Percentiles rank a stretch among this genome's conserved stretches.
Conservation (phyloP, 257 asterid species). For the Henckelia pumila region DNA sequence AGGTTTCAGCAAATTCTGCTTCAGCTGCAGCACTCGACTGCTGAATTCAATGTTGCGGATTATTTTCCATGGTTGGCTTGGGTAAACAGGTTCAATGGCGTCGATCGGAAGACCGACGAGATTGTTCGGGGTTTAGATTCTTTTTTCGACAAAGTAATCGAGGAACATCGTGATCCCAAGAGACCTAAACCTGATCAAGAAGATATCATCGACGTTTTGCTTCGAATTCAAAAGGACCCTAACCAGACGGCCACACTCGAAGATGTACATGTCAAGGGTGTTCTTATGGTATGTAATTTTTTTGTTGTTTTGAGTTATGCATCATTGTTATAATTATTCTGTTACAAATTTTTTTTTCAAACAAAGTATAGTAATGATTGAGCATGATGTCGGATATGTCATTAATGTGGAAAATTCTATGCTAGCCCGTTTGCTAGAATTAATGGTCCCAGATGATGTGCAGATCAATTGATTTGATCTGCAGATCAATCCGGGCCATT, state of each 20-base stretch:
- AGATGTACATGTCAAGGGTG: slow-evolving; percentile 32
- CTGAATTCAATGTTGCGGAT: slow-evolving; percentile 35
- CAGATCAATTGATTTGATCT: too few species aligned
- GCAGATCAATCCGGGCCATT: too few species aligned
- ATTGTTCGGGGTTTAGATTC: slow-evolving; percentile 25
- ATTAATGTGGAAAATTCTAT: too few species aligned
- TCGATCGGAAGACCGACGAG: slow-evolving; percentile 26
- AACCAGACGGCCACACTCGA: not conserved
- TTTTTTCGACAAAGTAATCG: slow-evolving; percentile 30
- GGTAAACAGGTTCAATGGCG: slow-evolving; percentile 41
- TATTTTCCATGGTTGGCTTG: slow-evolving; percentile 39
- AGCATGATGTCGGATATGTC: too few species aligned
- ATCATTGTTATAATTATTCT: too few species aligned
- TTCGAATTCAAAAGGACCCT: slow-evolving; percentile 39
- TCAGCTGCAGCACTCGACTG: slow-evolving; percentile 26
- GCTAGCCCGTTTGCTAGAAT: too few species aligned
- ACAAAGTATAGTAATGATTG: too few species aligned
- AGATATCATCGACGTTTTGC: slow-evolving; percentile 42
- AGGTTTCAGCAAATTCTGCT: slow-evolving; percentile 28
- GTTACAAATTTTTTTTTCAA: too few species aligned
- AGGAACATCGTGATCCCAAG: slow-evolving; percentile 29
- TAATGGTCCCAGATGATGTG: too few species aligned
- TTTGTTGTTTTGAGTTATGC: too few species aligned
- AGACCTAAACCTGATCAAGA: slow-evolving; percentile 20
- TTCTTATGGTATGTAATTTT: not conserved